A percentile compares a stretch with the other conserved stretches of the same genome.
phyloP scores from a whole-genome alignment of 768 basidiomycete species.

The Psilocybe subaeruginosa region DNA sequence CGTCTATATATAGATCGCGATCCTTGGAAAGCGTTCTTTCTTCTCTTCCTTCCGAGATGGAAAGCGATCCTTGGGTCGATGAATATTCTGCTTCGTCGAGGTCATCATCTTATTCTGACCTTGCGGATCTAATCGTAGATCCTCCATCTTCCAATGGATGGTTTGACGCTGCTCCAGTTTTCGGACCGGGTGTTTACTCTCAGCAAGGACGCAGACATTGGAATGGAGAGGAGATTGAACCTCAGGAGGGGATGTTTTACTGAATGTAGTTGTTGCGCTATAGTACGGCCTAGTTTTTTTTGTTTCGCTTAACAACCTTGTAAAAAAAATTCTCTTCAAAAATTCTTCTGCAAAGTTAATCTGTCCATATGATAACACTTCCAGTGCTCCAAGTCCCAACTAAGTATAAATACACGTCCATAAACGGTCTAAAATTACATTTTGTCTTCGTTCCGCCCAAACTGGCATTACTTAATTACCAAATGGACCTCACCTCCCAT shows the following conservation, averaged over 20 bases:
- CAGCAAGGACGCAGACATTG: constrained; percentile 30
- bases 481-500: background rate
- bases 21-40: constrained; percentile 9
- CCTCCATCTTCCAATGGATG: constrained; percentile 35
- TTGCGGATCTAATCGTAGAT: constrained; percentile 26
- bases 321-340: no score
- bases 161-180: constrained; percentile 21
- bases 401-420: background rate
- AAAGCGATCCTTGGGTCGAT: constrained; percentile 37
- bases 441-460: background rate
- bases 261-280: background rate
- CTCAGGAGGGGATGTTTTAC: constrained; percentile 4
- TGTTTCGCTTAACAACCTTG: background rate
- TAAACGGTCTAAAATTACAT: background rate
- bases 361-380: no score
- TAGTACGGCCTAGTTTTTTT: background rate
- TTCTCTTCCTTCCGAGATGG: constrained; percentile 23
- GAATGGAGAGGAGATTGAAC: background rate
- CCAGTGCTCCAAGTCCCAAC: no score
- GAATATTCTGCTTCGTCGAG: constrained; percentile 21
- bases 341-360: no score
- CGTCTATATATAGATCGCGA: constrained; percentile 19
- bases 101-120: constrained; percentile 22
- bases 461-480: background rate
- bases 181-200: constrained; percentile 29